Evolutionary conservation across 495 filamentous ascomycete species (phyloP), one percentile per base, ranked within the genome.

Genomic region (Talaromyces nanjingensis): DNA sequence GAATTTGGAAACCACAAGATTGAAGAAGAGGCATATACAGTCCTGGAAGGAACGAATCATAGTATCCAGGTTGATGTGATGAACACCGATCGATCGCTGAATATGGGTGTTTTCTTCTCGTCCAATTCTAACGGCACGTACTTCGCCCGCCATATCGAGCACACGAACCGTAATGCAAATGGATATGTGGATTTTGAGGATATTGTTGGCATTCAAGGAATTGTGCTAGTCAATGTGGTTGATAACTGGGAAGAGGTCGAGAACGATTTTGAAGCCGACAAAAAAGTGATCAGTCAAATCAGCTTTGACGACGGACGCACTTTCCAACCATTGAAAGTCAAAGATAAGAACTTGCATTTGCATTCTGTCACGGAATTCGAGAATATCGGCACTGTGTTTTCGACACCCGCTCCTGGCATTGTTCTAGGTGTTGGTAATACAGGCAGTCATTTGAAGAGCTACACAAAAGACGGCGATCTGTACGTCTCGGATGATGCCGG

Each of bases 81-180:
- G 79, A 90, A 87, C 1, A 84, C 85, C 11, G 71, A 71, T 64
- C 75, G 80, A 33, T 78, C 77, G 2, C 84, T 78, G 39, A 86
- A 89, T 5, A 91, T 97, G 84, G 94, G 94, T 24, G 84, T 89
- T 2, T 80, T 97, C 20, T 91, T 96, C 67, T 93, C 90, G 8
- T 97, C 93, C 70, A 98, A 98, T 68, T 96, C 91, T 20, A 94
- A 97, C 69, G 94, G 94, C 52, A 96, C 92, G 2, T 97, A 96
- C 71, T 98, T 97, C 73, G 92, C 86, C 0, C 84, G 87, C 61
- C 97, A 97, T 70, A 86, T 91, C 59, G 89, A 93, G 68, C 86
- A 97, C 71, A 97, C 92, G 31, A 98, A 98, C 74, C 87, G 92
- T 59, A 86, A 90, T 70, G 27, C 61, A 12, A 68, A 74, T 3